Evolutionary conservation across 768 basidiomycete genomes (phyloP), one percentile per base, ranked within the genome.

Genomic region (Termitomyces sp.): DNA sequence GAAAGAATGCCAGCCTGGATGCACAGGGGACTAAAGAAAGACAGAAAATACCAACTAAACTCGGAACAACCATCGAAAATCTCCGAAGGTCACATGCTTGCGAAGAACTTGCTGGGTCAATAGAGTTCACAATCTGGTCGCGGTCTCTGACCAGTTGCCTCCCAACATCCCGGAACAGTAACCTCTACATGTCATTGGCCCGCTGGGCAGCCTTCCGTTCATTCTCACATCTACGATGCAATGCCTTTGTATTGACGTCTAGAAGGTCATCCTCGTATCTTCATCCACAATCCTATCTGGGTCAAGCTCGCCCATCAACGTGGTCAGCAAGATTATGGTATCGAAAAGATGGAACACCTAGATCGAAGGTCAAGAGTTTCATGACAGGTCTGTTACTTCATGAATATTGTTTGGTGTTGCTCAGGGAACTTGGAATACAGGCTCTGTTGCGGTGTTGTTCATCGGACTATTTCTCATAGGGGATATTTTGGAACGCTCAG

Each of bases 291-390:
- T 28, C 7, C 36, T 58, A 35, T 62, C 7, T 50, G 38, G 57
- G 48, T 58, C 62, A 44, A 33, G 44, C 60, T 33, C 65, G 68
- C 20, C 66, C 68, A 9, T 55, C 65, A 14, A 66, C 66, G 16
- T 55, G 70, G 51, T 64, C 65, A 42, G 59, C 63, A 10, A 72
- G 64, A 60, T 18, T 74, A 42, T 71, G 69, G 59, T 73, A 68
- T 64, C 66, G 69, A 60, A 62, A 60, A 30, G 72, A 76, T 67
- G 75, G 75, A 33, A 69, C 68, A 38, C 71, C 71, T 44, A 64
- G 75, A 49, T 75, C 74, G 4, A 70, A 66, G 60, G 48, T 67
- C 46, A 71, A 70, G 50, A 73, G 72, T 12, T 63, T 68, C 13
- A 57, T 68, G 16, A 68, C 72, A 55, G 69, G 74, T 75, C 51